Percentiles rank a stretch among this genome's conserved stretches.
phyloP scores from a whole-genome alignment of 805 yeast species.

The Ogataea allantospora region DNA sequence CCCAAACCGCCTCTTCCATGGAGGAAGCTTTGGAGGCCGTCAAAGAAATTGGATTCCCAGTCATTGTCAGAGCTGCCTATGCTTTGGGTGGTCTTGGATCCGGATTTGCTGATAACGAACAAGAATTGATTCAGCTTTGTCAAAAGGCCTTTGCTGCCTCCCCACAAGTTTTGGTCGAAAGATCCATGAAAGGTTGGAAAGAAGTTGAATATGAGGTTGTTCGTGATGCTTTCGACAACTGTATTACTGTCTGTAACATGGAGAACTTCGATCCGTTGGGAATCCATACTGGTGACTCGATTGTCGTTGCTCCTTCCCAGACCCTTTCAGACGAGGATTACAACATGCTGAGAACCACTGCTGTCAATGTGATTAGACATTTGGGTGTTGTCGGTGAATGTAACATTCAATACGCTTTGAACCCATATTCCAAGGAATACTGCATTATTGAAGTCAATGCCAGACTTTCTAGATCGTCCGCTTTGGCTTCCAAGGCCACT shows the following conservation, averaged over 20 bases:
- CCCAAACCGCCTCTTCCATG: slow-evolving; percentile 77
- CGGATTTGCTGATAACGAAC: slow-evolving; percentile 90
- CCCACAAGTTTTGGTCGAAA: slow-evolving; percentile 94
- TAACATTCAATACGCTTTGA: slow-evolving; percentile 94
- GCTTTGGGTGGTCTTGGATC: slow-evolving; percentile 98
- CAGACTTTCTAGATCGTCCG: slow-evolving; percentile 96
- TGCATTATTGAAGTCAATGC: slow-evolving; percentile 98
- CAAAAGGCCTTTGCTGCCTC: slow-evolving; percentile 91
- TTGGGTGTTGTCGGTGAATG: slow-evolving; percentile 99
- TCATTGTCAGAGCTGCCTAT: slow-evolving; percentile 94
- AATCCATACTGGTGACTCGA: slow-evolving; percentile 98
- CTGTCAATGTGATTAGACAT: slow-evolving; percentile 95
- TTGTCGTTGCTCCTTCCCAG: slow-evolving; percentile 98
- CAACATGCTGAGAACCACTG: slow-evolving; percentile 96
- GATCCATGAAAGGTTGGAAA: slow-evolving; percentile 99
- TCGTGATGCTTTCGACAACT: slow-evolving; percentile 94
- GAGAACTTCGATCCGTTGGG: slow-evolving; percentile 98
- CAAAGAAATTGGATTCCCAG: slow-evolving; percentile 86
- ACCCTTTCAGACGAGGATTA: slow-evolving; percentile 95
- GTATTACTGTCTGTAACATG: slow-evolving; percentile 99
- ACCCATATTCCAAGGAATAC: slow-evolving; percentile 91
- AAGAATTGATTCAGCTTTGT: slow-evolving; percentile 80
- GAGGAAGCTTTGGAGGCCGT: slow-evolving; percentile 86
- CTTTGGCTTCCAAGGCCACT: slow-evolving; percentile 97
- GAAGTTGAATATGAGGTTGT: slow-evolving; percentile 99